Conservation (phyloP, 106 monocot genomes). For the Dioscorea zingiberensis region DNA sequence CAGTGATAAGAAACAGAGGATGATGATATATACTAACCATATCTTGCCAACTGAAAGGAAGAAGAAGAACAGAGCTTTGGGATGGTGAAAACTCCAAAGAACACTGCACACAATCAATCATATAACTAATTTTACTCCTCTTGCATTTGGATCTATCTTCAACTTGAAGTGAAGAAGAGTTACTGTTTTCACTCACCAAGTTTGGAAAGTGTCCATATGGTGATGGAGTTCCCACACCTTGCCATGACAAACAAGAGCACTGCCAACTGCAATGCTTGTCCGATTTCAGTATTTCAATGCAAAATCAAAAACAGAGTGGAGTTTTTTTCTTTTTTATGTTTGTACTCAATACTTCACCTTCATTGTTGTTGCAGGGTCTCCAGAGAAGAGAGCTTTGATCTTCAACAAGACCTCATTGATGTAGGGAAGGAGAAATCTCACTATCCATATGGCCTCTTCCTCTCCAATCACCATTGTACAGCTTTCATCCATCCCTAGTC, state of each 20-base stretch:
- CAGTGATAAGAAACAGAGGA: neutral
- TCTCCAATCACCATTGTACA: conserved; percentile 62
- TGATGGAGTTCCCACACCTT: conserved; percentile 74
- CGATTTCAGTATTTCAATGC: neutral
- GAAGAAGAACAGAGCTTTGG: conserved; percentile 73
- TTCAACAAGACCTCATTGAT: conserved; percentile 72
- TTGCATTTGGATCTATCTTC: no score
- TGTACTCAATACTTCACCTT: conserved; percentile 40
- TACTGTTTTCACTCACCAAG: conserved; percentile 37
- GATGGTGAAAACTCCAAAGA: conserved; percentile 84
- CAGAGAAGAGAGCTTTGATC: conserved; percentile 74
- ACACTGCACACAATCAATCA: conserved; percentile 44
- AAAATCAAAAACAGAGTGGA: neutral
- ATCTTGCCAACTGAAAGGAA: conserved; percentile 56
- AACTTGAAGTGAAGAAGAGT: no score
- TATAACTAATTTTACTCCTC: neutral
- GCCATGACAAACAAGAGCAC: conserved; percentile 76
- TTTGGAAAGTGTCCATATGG: conserved; percentile 66
- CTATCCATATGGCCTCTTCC: conserved; percentile 68
- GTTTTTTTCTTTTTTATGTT: neutral
- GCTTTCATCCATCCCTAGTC: conserved; percentile 13
- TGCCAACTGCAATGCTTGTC: conserved; percentile 51
- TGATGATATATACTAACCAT: conserved; percentile 31
- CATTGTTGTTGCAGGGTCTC: conserved; percentile 85
- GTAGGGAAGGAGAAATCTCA: conserved; percentile 67